Evolutionary conservation across 176 grass and related monocot species (phyloP).

Genomic region (Zoysia pacifica): DNA sequence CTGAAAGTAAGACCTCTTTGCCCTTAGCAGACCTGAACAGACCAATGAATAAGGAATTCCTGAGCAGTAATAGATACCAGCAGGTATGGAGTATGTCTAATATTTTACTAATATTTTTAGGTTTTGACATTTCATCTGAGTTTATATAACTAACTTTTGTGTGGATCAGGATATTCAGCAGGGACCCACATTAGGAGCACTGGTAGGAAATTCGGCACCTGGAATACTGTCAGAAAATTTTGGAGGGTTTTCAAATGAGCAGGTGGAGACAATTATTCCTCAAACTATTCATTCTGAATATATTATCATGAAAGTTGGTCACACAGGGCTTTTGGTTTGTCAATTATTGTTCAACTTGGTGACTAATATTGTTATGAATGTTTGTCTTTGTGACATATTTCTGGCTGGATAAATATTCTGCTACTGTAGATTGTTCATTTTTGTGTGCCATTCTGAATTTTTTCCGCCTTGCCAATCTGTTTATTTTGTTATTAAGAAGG

Average conservation of each 20-base stretch:
- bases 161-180: slow-evolving; percentile 44
- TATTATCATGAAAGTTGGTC: slow-evolving; percentile 20
- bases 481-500: slow-evolving; percentile 29
- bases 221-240: slow-evolving; percentile 37
- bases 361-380: neutral
- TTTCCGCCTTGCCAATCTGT: neutral
- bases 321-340: neutral
- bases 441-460: slow-evolving; percentile 18
- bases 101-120: slow-evolving; percentile 1
- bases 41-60: slow-evolving; percentile 41
- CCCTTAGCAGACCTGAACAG: slow-evolving; percentile 24
- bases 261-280: slow-evolving; percentile 39
- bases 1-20: slow-evolving; percentile 26
- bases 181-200: slow-evolving; percentile 52
- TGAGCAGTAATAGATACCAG: slow-evolving; percentile 41
- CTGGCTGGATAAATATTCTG: neutral
- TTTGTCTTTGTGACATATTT: neutral
- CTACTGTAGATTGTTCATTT: neutral
- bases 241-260: slow-evolving; percentile 43
- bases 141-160: slow-evolving; percentile 27
- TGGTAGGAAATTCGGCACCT: slow-evolving; percentile 53
- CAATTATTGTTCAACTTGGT: slow-evolving; percentile 1
- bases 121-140: slow-evolving; percentile 5
- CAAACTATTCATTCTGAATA: slow-evolving; percentile 27
- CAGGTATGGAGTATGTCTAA: slow-evolving; percentile 36